phyloP scores from a whole-genome alignment of 257 asterid species.

The Petrea volubilis region DNA sequence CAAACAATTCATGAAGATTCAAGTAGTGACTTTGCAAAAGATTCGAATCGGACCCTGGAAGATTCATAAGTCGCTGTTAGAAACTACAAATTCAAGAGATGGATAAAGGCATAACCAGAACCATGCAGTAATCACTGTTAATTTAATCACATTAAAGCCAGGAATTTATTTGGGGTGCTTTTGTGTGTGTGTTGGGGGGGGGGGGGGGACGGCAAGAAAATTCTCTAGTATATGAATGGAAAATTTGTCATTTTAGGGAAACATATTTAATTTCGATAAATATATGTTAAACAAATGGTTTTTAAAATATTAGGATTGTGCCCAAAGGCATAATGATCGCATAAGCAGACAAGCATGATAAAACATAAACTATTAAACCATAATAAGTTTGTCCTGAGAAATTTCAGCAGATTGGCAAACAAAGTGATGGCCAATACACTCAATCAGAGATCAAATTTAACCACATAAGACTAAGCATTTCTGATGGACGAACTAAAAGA shows the following conservation, averaged over 20 bases:
- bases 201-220: too few relatives aligned
- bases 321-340: conserved; percentile 1
- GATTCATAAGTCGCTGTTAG: conserved; percentile 14
- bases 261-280: too few relatives aligned
- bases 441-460: background rate
- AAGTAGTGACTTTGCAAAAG: conserved; percentile 47
- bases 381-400: background rate
- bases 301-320: background rate
- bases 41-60: conserved; percentile 57
- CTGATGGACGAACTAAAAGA: conserved; percentile 11
- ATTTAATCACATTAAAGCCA: too few relatives aligned
- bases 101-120: conserved; percentile 13
- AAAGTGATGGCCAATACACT: background rate
- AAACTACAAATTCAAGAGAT: background rate
- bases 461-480: background rate
- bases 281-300: too few relatives aligned
- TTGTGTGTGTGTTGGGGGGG: too few relatives aligned
- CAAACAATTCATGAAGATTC: conserved; percentile 65
- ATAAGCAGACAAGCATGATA: background rate
- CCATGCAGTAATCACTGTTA: background rate
- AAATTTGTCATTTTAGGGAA: too few relatives aligned
- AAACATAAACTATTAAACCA: conserved; percentile 11
- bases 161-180: too few relatives aligned
- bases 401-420: conserved; percentile 4
- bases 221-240: too few relatives aligned